Evolutionary conservation across 805 yeast genomes (phyloP), one percentile per base, ranked within the genome.

Genomic region (Candida montana): DNA sequence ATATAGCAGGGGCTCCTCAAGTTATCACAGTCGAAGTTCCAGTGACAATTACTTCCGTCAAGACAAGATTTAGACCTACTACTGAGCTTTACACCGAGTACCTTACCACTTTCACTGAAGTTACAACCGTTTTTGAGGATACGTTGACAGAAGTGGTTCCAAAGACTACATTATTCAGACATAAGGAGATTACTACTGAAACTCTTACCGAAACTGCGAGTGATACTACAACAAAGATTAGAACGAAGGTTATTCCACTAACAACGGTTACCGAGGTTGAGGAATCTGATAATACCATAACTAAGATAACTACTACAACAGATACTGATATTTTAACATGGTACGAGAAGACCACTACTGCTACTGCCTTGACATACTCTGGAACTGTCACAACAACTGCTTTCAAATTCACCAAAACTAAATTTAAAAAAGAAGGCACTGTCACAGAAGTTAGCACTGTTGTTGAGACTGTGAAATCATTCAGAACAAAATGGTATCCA

Each of bases 261-360:
- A 48, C 44, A 19, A 58, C 59, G 1, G 42, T 46, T n/a, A 54
- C 62, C 4, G 61, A 57, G 37, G 39, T 42, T 21, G 59, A 58
- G 27, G 57, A 58, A 27, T 55, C 58, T 10, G 52, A 53, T 32
- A 39, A 48, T 18, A 62, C 65, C 5, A 45, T 54, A 2, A 58
- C 63, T 0, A 57, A 51, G 8, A 40, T 53, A 5, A 53, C 41
- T 5, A 52, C 50, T 1, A 50, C 52, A 5, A 48, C 48, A 21
- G 54, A 49, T n/a, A 49, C 58, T 17, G 47, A 42, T 5, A 48
- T 51, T 24, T 50, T 50, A 10, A 46, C 51, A 6, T 34, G 42
- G 39, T 41, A 28, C 20, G 50, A 45, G 11, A 33, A 33, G 7
- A 27, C 30, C 8, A 20, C 39, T 2, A 45, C 52, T 6, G 30